Base-by-base conservation (phyloP, 108 stramenopile species). In the Chaetoceros tenuissimus region DNA sequence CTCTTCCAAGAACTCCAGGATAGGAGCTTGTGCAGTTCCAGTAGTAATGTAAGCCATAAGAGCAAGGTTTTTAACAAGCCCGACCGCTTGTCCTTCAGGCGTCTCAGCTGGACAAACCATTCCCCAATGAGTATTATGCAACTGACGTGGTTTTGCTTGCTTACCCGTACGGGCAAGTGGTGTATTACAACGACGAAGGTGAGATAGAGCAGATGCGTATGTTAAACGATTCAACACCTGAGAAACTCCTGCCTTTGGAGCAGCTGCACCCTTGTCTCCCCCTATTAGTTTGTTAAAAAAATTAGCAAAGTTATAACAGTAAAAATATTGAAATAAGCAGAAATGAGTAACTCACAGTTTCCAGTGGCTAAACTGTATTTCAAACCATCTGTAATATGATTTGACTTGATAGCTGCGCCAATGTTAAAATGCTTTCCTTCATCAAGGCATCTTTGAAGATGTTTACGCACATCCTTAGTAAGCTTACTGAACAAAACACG, bases 61-160 rank as follows among this genome's bases (percentile, higher is more conserved):
- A 1, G 99, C 99, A 18, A 99, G 76, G 66, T 98, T 97, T 69
- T 98, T 99, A 24, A 98, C 97, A 55, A 99, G 74, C 10, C 99
- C 99, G 59, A 95, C 95, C 28, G 96, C 95, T 68, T 98, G 95
- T 25, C 99, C 99, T 66, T 99, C 99, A 5, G 99, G 99, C 1
- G 97, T 98, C 64, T 99, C 97, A 16, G 94, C 94, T 22, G 85
- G 87, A 64, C 95, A 96, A 5, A 96, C 85, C 90, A 97, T 94
- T 44, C 99, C 99, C 97, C 97, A 99, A 61, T 99, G 99, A 50
- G 97, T 96, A 67, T 96, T 96, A 78, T 99, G 99, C 31, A 99
- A 79, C 71, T 96, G 95, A 31, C 99, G 95, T 24, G 99, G 99
- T 68, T 92, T 91, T 3, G 97, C 96, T 63, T 96, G 96, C 64